A percentile compares a stretch with the other conserved stretches of the same genome.
Evolutionary conservation across 768 basidiomycete genomes (phyloP).

Genomic region (Boletus sp.): DNA sequence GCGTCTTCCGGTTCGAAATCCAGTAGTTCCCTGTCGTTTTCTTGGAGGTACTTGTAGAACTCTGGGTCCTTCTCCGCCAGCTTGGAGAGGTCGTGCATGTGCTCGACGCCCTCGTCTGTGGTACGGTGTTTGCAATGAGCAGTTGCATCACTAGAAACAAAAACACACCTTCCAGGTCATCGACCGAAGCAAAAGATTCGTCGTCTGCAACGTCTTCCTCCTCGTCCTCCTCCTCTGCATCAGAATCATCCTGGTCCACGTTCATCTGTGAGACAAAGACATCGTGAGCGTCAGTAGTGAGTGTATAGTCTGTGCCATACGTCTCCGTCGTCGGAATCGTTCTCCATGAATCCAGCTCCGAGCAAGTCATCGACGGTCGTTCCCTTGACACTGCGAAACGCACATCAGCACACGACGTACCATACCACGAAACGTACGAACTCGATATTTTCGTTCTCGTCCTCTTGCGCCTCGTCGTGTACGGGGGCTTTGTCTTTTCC

Average conservation of each 20-base stretch:
- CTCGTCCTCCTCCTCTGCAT: conserved; percentile 42
- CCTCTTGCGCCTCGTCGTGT: conserved; percentile 26
- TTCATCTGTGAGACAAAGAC: conserved; percentile 19
- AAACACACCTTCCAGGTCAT: conserved; percentile 65
- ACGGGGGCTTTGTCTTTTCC: conserved; percentile 22
- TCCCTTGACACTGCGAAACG: conserved; percentile 25
- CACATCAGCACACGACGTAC: neutral
- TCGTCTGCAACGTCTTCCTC: conserved; percentile 49
- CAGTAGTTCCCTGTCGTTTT: conserved; percentile 91
- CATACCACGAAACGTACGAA: conserved; percentile 5
- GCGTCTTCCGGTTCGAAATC: conserved; percentile 61
- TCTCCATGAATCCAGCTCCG: conserved; percentile 70
- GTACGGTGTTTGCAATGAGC: neutral
- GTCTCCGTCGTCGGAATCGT: conserved; percentile 46
- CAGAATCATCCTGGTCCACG: conserved; percentile 27
- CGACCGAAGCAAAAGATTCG: conserved; percentile 74
- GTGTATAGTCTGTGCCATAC: conserved; percentile 23
- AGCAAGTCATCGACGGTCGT: conserved; percentile 81
- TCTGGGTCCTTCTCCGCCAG: conserved; percentile 97
- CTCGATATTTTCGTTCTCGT: conserved; percentile 3
- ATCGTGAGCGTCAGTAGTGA: neutral
- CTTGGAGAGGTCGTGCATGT: conserved; percentile 80
- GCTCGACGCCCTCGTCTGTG: conserved; percentile 68
- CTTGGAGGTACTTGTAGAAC: conserved; percentile 96
- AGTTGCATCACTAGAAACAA: neutral